phyloP scores from a whole-genome alignment of 495 filamentous ascomycete genomes.

The Penicillium malachiteum region DNA sequence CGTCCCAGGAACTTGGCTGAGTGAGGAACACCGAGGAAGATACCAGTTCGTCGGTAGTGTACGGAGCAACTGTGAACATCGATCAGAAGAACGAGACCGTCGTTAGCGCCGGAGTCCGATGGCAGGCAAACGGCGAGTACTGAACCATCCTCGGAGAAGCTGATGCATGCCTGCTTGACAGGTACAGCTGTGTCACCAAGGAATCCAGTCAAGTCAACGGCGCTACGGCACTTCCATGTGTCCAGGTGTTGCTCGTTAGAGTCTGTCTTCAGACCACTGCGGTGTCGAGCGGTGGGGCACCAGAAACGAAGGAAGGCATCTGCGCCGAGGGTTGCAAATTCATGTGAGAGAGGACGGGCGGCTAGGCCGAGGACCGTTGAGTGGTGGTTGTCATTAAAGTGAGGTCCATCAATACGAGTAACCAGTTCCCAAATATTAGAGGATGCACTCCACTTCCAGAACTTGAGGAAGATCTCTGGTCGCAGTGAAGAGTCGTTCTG shows the following conservation, averaged over 20 bases:
- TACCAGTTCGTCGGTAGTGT: slow-evolving; percentile 31
- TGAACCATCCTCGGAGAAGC: slow-evolving; percentile 86
- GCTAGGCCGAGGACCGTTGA: slow-evolving; percentile 68
- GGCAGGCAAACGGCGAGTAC: slow-evolving; percentile 63
- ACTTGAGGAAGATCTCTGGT: slow-evolving; percentile 79
- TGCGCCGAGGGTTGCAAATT: slow-evolving; percentile 81
- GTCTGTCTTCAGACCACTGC: slow-evolving; percentile 59
- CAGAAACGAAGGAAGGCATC: slow-evolving; percentile 78
- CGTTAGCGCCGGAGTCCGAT: slow-evolving; percentile 19
- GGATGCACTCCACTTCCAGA: slow-evolving; percentile 76
- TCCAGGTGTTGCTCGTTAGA: slow-evolving; percentile 52
- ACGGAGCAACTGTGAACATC: slow-evolving; percentile 35
- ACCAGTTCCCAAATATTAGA: slow-evolving; percentile 68
- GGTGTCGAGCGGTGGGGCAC: slow-evolving; percentile 63
- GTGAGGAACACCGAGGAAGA: slow-evolving; percentile 31
- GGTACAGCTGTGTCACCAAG: slow-evolving; percentile 35
- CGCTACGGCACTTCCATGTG: slow-evolving; percentile 70
- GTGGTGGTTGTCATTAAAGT: slow-evolving; percentile 52
- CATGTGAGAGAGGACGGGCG: slow-evolving; percentile 59
- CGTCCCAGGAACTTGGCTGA: slow-evolving; percentile 35
- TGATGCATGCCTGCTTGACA: slow-evolving; percentile 41
- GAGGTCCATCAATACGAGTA: slow-evolving; percentile 79
- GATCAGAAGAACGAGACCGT: slow-evolving; percentile 35
- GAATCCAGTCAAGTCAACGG: slow-evolving; percentile 50
- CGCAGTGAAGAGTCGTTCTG: slow-evolving; percentile 17